Evolutionary conservation across 331 rosid species (phyloP), one percentile per base, ranked within the genome.

Genomic region (Quercus phellos): DNA sequence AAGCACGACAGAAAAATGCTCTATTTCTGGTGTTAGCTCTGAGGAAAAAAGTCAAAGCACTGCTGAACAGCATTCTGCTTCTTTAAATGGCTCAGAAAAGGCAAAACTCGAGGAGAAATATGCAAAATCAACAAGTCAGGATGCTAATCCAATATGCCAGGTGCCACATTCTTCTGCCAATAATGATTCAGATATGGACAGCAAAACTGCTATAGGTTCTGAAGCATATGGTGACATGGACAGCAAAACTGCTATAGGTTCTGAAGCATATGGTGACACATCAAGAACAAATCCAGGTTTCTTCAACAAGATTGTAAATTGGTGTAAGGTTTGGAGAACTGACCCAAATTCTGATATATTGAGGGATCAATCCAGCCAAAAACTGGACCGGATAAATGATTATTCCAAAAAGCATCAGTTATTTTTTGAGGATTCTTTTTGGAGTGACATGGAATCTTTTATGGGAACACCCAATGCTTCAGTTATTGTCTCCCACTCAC

Each of bases 371-470:
- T 80, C 77, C 72, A 32, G 58, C 32, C 82, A 84, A 64, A 78
- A 58, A 75, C 59, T 17, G 38, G 79, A 78, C 69, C 76, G 38
- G 72, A 76, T 61, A 64, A 74, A 35, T 29, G 30, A 17, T 78
- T 76, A 61, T 61, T 71, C 82, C 42, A 76, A 35, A 74, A 81
- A 80, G 80, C 79, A 63, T 3, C 74, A 74, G 78, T 85, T 91
- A 64, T 85, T 91, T 84, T 85, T 88, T 30, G 38, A 53, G 7
- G 76, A 24, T 74, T 86, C 90, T 72, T 91, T 95, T 85, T 91
- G 97, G 99, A 78, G 59, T 76, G 87, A 83, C 43, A 42, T 93
- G 83, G 85, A 89, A 81, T 84, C 88, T 75, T 91, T 88, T 83
- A 51, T 91, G 80, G 80, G 50, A 79, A 72, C 92, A 22, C 79